Evolutionary conservation across 805 yeast species (phyloP), one percentile per base, ranked within the genome.

Genomic region (Kuraishia piskuri): DNA sequence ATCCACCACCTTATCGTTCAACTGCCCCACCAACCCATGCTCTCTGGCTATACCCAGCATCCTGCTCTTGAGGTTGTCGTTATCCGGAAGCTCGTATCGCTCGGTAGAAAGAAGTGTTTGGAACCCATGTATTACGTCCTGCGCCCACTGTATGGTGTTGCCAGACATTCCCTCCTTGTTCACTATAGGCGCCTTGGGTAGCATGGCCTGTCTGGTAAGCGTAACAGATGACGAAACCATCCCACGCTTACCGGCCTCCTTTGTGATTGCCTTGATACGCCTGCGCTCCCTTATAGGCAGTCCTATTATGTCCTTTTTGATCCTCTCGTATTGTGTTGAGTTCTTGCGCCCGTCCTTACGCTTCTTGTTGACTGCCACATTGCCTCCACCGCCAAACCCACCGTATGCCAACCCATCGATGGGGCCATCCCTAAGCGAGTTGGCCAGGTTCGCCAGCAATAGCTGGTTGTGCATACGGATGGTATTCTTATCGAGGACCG

Each of bases 11-110:
- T 82, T 83, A n/a, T 84, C 77, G 48, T 82, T 84, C n/a, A 92
- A 75, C 17, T 83, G 81, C 0, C 96, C 96, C 0, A 90, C 76
- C 8, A 94, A 71, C 0, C 99, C 99, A 64, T 90, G 83, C 62
- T 94, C 98, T 61, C 97, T 77, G 58, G 94, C 86, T 9, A 87
- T 83, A 62, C 96, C 94, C 21, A 84, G 69, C 76, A 94, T 83
- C 52, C 90, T 76, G 12, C 83, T 71, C 52, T 81, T 79, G 48
- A 94, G 68, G 44, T 77, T 77, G 49, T 84, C 90, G 46, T 76
- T 74, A 58, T 92, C 98, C 0, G 97, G 97, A 4, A 94, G 67
- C 57, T 91, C 91, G 64, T 76, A 88, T 40, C 80, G 74, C 59
- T 92, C 96, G 0, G 88, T 73, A 1, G 92, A 79, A 37, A 91